Conservation (phyloP, 495 filamentous ascomycete genomes). For the Aspergillus bertholletiae region DNA sequence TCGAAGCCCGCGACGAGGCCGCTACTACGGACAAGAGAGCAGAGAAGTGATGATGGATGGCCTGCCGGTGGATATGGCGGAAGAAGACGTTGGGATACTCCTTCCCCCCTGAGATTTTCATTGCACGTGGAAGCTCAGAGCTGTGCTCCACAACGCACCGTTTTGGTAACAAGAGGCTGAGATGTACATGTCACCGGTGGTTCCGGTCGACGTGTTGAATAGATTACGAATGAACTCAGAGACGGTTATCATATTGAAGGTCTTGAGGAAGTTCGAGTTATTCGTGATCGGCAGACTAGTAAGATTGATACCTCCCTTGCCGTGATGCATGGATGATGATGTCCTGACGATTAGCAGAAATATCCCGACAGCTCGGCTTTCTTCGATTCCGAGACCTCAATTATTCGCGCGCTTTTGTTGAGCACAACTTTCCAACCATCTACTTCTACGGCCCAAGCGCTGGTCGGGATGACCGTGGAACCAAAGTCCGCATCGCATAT, state of each 20-base stretch:
- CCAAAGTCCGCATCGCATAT: slow-evolving; percentile 58
- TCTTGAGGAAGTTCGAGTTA: slow-evolving; percentile 61
- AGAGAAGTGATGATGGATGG: slow-evolving; percentile 62
- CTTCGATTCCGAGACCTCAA: slow-evolving; percentile 58
- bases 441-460: slow-evolving; percentile 49
- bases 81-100: slow-evolving; percentile 60
- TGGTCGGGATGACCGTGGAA: slow-evolving; percentile 47
- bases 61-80: slow-evolving; percentile 52
- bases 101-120: slow-evolving; percentile 28
- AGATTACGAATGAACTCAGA: slow-evolving; percentile 62
- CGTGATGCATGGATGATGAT: not conserved
- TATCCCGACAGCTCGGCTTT: slow-evolving; percentile 64
- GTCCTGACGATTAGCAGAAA: slow-evolving; percentile 34
- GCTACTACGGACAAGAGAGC: slow-evolving; percentile 49
- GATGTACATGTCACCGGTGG: slow-evolving; percentile 34
- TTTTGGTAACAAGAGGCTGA: slow-evolving; percentile 42
- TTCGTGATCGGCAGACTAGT: slow-evolving; percentile 67
- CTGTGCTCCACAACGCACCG: slow-evolving; percentile 12
- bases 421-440: slow-evolving; percentile 60
- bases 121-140: slow-evolving; percentile 3
- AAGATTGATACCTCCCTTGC: slow-evolving; percentile 15
- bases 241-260: slow-evolving; percentile 54
- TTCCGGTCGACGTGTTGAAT: slow-evolving; percentile 29
- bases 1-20: slow-evolving; percentile 38
- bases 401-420: slow-evolving; percentile 62